phyloP scores from a whole-genome alignment of 768 basidiomycete genomes.

The Postia placenta region DNA sequence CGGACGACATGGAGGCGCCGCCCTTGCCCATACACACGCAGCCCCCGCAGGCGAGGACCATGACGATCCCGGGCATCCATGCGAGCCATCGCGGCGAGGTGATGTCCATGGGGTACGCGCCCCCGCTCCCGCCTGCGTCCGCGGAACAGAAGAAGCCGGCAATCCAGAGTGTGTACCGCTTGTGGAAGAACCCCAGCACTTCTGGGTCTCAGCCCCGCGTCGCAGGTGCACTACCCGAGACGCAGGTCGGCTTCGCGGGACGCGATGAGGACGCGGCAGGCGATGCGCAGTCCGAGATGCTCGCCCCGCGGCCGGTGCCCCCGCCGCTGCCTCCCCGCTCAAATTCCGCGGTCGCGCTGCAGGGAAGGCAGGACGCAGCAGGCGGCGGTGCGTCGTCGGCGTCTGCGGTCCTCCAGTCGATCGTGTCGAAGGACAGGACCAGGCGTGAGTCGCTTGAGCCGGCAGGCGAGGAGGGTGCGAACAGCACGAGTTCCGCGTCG shows the following conservation, averaged over 20 bases:
- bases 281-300: constrained; percentile 4
- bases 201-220: constrained; percentile 4
- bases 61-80: constrained; percentile 87
- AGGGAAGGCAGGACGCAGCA: constrained; percentile 22
- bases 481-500: constrained; percentile 9
- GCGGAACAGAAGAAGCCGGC: constrained; percentile 40
- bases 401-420: constrained; percentile 51
- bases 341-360: constrained; percentile 23
- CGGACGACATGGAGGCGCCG: constrained; percentile 26
- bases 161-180: constrained; percentile 64
- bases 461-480: neutral
- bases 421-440: constrained; percentile 33
- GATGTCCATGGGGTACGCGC: constrained; percentile 78
- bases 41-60: constrained; percentile 65
- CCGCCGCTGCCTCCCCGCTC: constrained; percentile 47
- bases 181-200: constrained; percentile 57
- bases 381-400: constrained; percentile 26
- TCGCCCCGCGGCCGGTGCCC: constrained; percentile 18
- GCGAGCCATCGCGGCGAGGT: constrained; percentile 80
- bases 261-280: constrained; percentile 14
- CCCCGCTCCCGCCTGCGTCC: constrained; percentile 35
- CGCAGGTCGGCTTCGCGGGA: constrained; percentile 16
- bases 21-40: constrained; percentile 62
- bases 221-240: constrained; percentile 6
- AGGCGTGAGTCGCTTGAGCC: constrained; percentile 19